Conservation (phyloP, 106 monocot species). For the Vanilla planifolia region DNA sequence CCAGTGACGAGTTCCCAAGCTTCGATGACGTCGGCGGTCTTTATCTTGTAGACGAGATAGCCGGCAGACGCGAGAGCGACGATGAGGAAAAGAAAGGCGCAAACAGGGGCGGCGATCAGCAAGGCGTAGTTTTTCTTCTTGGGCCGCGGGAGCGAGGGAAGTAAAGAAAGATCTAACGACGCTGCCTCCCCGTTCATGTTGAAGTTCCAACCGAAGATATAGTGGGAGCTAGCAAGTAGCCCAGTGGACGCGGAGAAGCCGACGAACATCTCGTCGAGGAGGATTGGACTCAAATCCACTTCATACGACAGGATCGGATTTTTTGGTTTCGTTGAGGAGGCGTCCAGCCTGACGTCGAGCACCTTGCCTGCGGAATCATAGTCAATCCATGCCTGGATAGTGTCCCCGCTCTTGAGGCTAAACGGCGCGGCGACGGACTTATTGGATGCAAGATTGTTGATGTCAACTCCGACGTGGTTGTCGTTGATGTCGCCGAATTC, state of each 20-base stretch:
- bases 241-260: conserved; percentile 13
- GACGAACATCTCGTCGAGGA: conserved; percentile 4
- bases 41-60: conserved; percentile 30
- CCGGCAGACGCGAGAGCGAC: background rate
- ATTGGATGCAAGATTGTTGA: conserved; percentile 12
- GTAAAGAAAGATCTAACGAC: conserved; percentile 21
- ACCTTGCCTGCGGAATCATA: conserved; percentile 1
- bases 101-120: conserved; percentile 12
- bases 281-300: background rate
- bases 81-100: conserved; percentile 10
- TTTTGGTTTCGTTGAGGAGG: background rate
- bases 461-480: conserved; percentile 10
- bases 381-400: conserved; percentile 14
- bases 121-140: conserved; percentile 24
- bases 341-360: conserved; percentile 4
- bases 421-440: conserved; percentile 3
- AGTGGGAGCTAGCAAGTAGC: conserved; percentile 5
- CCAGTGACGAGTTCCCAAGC: conserved; percentile 44
- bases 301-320: conserved; percentile 2
- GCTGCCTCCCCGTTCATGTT: conserved; percentile 12
- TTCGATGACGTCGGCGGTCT: conserved; percentile 41
- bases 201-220: conserved; percentile 10
- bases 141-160: conserved; percentile 13
- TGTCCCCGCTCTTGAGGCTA: conserved; percentile 6
- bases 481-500: conserved; percentile 11